Conservation (phyloP, 2,329 filamentous ascomycete species). For the Penicillium sp. region DNA sequence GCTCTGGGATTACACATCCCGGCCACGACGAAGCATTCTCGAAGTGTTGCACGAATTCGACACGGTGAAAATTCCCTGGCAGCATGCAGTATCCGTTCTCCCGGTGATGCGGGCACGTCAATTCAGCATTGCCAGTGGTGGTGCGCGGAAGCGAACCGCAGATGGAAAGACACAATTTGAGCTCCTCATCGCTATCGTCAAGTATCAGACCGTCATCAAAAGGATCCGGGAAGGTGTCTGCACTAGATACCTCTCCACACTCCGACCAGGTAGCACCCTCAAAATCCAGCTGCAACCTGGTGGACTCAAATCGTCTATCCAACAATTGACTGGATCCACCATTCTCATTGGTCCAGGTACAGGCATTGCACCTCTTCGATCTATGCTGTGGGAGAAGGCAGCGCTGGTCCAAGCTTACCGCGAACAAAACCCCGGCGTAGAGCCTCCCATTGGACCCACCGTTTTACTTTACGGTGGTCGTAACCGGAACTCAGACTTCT, state of each 20-base stretch:
- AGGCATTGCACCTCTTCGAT: conserved; percentile 80
- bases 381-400: conserved; percentile 74
- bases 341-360: conserved; percentile 84
- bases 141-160: conserved; percentile 43
- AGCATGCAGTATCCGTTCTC: conserved; percentile 70
- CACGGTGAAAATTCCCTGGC: conserved; percentile 76
- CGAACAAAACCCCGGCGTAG: conserved; percentile 28
- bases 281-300: conserved; percentile 59
- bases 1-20: conserved; percentile 92
- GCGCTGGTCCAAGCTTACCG: conserved; percentile 35
- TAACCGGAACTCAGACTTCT: conserved; percentile 73
- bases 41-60: conserved; percentile 92
- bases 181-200: conserved; percentile 81
- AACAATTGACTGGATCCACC: conserved; percentile 58
- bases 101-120: conserved; percentile 84
- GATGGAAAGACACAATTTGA: conserved; percentile 59
- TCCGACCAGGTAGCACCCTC: conserved; percentile 61
- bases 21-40: conserved; percentile 84
- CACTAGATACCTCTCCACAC: conserved; percentile 75
- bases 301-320: conserved; percentile 50
- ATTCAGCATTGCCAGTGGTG: conserved; percentile 87
- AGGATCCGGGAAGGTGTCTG: conserved; percentile 84
- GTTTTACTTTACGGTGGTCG: conserved; percentile 84
- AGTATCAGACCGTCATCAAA: conserved; percentile 85
- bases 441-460: conserved; percentile 43